These are phyloP conservation scores for Sisymbrium altissimum DNA, from an alignment of 345 rosid genomes.

Conservation along the genomic window DNA sequence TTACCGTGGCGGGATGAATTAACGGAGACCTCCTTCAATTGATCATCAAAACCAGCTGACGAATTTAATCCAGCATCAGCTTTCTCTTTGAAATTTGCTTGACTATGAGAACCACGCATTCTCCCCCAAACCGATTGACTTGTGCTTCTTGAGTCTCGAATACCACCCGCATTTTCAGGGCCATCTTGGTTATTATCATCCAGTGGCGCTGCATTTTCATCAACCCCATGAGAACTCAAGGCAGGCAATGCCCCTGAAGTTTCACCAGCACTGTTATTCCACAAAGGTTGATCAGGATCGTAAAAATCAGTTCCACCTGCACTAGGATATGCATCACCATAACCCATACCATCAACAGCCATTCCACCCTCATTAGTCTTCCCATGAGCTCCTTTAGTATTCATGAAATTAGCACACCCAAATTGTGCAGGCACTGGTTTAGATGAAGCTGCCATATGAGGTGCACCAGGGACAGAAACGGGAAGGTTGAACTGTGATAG, in stretches of 20 bases:
- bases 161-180: conserved; percentile 43
- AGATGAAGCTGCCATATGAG: conserved; percentile 55
- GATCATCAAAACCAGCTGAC: conserved; percentile 50
- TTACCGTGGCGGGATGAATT: conserved; percentile 49
- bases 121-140: conserved; percentile 74
- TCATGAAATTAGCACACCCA: conserved; percentile 55
- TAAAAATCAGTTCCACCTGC: conserved; percentile 72
- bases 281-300: conserved; percentile 98
- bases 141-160: conserved; percentile 42
- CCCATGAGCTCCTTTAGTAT: conserved; percentile 40
- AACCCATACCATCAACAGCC: conserved; percentile 52
- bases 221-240: conserved; percentile 49
- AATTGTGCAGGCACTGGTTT: conserved; percentile 49
- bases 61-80: conserved; percentile 39
- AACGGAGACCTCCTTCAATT: conserved; percentile 46
- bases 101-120: conserved; percentile 48
- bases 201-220: conserved; percentile 48
- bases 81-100: conserved; percentile 54
- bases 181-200: conserved; percentile 46
- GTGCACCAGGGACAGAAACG: conserved; percentile 78
- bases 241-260: conserved; percentile 50
- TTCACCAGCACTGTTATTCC: conserved; percentile 77
- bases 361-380: conserved; percentile 46
- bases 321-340: conserved; percentile 55
- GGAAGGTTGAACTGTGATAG: conserved; percentile 98